Conservation (phyloP, 2,329 filamentous ascomycete species). For the Trichoderma lentiforme region DNA sequence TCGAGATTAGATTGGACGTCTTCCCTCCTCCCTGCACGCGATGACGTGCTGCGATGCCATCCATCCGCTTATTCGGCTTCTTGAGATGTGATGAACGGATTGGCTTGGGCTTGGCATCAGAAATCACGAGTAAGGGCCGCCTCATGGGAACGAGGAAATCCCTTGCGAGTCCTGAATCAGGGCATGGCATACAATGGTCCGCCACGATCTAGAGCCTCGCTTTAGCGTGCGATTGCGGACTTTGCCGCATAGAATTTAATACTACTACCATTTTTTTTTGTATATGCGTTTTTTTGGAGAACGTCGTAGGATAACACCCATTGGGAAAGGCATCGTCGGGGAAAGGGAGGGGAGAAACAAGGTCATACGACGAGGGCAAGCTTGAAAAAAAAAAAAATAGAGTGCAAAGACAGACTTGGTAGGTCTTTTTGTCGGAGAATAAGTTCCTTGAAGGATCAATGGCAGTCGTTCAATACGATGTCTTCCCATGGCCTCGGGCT, state of each 20-base stretch:
- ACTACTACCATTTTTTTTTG: neutral
- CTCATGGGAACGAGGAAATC: neutral
- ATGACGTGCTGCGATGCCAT: constrained; percentile 11
- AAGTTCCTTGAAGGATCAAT: neutral
- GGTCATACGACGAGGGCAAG: neutral
- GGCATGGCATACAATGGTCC: neutral
- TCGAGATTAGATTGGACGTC: neutral
- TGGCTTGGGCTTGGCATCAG: neutral
- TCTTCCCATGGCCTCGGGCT: neutral
- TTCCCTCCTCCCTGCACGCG: neutral
- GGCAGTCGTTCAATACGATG: neutral
- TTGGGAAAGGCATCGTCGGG: neutral
- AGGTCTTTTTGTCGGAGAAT: neutral
- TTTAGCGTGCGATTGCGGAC: neutral
- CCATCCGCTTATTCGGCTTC: constrained; percentile 6
- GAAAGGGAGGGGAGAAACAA: neutral
- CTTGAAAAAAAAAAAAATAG: neutral
- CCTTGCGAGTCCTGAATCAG: neutral
- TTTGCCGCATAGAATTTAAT: neutral
- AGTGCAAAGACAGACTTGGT: neutral
- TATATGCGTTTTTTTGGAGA: neutral
- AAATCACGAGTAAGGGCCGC: neutral
- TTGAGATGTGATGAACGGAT: constrained; percentile 7
- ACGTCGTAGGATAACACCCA: neutral
- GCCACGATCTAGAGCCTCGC: neutral